A percentile compares a stretch with the other conserved stretches of the same genome.
phyloP scores from a whole-genome alignment of 345 rosid genomes.

The Gossypium arboreum region DNA sequence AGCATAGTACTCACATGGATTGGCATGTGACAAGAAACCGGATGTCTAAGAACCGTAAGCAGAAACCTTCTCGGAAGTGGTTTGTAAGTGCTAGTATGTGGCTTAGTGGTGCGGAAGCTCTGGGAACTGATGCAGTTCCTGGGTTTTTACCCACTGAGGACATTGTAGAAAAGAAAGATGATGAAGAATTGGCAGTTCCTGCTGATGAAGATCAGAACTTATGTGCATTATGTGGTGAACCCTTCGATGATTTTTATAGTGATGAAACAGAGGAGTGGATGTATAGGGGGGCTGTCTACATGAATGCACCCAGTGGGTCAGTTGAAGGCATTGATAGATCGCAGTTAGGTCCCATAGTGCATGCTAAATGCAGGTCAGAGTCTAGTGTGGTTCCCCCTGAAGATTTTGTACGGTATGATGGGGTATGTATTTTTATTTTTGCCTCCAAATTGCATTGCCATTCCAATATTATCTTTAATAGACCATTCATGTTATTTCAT shows the following conservation, averaged over 20 bases:
- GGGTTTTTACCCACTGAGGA: slow-evolving; percentile 79
- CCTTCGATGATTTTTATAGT: slow-evolving; percentile 93
- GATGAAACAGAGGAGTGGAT: slow-evolving; percentile 99
- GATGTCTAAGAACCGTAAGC: slow-evolving; percentile 91
- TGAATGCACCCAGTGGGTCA: slow-evolving; percentile 70
- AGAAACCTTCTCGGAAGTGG: slow-evolving; percentile 95
- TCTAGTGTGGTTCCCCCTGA: slow-evolving; percentile 56
- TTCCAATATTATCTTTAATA: background rate
- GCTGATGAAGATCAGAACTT: slow-evolving; percentile 93
- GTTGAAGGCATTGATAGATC: slow-evolving; percentile 65
- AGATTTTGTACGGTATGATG: slow-evolving; percentile 40
- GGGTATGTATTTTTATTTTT: slow-evolving; percentile 41
- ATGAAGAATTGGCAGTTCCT: slow-evolving; percentile 92
- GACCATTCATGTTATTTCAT: too few relatives aligned
- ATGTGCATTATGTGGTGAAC: slow-evolving; percentile 96
- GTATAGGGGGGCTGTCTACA: slow-evolving; percentile 96
- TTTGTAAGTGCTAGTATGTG: slow-evolving; percentile 93
- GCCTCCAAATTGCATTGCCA: background rate
- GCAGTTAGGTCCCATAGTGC: slow-evolving; percentile 92
- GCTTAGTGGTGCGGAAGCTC: slow-evolving; percentile 98
- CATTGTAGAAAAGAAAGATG: slow-evolving; percentile 71
- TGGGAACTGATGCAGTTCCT: slow-evolving; percentile 89
- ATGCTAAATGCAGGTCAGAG: slow-evolving; percentile 95
- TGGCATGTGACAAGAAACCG: slow-evolving; percentile 99
- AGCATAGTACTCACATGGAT: slow-evolving; percentile 98